phyloP scores from a whole-genome alignment of 345 rosid genomes.

The Eucalyptus polyanthemos region DNA sequence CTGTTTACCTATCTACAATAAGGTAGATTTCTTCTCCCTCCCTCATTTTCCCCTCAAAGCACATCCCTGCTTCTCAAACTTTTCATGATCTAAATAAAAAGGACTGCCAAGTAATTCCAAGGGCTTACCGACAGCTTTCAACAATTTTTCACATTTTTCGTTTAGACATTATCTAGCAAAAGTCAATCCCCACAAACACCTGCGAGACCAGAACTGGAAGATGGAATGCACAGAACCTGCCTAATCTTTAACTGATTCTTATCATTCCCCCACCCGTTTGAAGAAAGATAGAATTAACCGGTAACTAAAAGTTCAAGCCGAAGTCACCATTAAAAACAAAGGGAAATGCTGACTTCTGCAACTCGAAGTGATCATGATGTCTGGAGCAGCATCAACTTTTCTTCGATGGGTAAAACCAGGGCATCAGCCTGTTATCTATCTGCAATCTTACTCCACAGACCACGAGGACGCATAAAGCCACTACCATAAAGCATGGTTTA shows the following conservation, averaged over 20 bases:
- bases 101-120: background rate
- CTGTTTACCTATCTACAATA: background rate
- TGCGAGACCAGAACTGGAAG: background rate
- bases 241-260: background rate
- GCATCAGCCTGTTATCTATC: background rate
- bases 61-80: background rate
- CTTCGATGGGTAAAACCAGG: background rate
- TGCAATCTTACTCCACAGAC: background rate
- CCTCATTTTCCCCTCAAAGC: background rate
- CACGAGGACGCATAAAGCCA: background rate
- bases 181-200: background rate
- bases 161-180: background rate
- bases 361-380: background rate
- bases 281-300: background rate
- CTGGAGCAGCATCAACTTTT: background rate
- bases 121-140: background rate
- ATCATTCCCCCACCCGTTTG: background rate
- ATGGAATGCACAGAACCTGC: background rate
- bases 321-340: background rate
- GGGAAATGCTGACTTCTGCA: background rate
- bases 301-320: background rate
- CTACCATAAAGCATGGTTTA: background rate
- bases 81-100: background rate
- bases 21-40: background rate
- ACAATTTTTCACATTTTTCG: background rate